Percentiles rank a stretch among this genome's conserved stretches.
Conservation (phyloP, 1,139 yeast species). For the Hyphopichia wangnamkhiaoensis region DNA sequence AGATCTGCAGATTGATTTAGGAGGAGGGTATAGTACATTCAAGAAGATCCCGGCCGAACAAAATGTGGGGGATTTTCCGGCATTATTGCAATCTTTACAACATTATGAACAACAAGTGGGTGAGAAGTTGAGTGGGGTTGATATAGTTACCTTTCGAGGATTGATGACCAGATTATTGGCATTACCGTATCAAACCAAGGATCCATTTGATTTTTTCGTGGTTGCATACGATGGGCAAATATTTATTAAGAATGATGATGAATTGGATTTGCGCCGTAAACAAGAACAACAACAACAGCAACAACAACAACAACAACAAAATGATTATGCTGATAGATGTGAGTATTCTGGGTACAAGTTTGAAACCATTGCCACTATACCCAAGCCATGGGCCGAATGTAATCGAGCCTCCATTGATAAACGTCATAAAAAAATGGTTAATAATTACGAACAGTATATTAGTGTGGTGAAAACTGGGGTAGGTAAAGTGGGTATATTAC, state of each 20-base stretch:
- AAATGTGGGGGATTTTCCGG: slow-evolving; percentile 55
- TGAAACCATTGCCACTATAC: slow-evolving; percentile 74
- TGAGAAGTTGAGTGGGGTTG: slow-evolving; percentile 49
- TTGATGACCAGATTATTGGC: slow-evolving; percentile 68
- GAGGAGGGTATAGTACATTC: slow-evolving; percentile 63
- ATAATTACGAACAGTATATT: slow-evolving; percentile 74
- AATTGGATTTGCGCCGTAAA: slow-evolving; percentile 31
- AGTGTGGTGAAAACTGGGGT: slow-evolving; percentile 82
- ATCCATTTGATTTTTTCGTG: slow-evolving; percentile 64
- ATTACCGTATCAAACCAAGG: slow-evolving; percentile 56
- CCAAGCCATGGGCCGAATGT: slow-evolving; percentile 73
- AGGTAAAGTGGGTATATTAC: slow-evolving; percentile 64
- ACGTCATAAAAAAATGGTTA: slow-evolving; percentile 58
- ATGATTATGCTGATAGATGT: slow-evolving; percentile 40
- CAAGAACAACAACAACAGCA: slow-evolving; percentile 17
- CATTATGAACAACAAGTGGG: slow-evolving; percentile 53
- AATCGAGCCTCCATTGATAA: slow-evolving; percentile 66
- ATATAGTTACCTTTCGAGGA: slow-evolving; percentile 83
- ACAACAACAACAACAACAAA: slow-evolving; percentile 22
- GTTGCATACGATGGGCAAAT: slow-evolving; percentile 77
- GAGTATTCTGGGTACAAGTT: slow-evolving; percentile 81
- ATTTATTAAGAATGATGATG: slow-evolving; percentile 69
- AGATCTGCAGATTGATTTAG: slow-evolving; percentile 57
- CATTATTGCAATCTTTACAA: slow-evolving; percentile 57
- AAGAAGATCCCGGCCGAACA: slow-evolving; percentile 55